Evolutionary conservation across 495 filamentous ascomycete genomes (phyloP).

Genomic region (Apiosordaria backusii): DNA sequence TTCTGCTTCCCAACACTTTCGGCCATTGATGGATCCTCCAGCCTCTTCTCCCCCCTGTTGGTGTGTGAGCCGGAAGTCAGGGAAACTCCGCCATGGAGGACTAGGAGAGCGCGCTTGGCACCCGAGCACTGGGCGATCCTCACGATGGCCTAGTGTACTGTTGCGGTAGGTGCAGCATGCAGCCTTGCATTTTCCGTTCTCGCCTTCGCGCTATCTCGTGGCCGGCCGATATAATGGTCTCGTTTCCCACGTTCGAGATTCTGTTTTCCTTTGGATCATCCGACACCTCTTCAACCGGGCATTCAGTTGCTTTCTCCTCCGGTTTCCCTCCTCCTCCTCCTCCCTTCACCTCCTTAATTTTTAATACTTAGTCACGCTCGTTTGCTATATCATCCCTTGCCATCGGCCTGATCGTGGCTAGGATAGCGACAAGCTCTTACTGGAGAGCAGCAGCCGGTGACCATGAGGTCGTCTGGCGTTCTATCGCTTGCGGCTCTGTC

Average conservation of each 20-base stretch:
- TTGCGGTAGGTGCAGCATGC: slow-evolving; percentile 11
- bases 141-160: slow-evolving; percentile 11
- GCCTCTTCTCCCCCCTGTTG: slow-evolving; percentile 2
- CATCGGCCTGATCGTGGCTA: not conserved
- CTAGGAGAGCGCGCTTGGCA: slow-evolving; percentile 10
- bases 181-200: slow-evolving; percentile 13
- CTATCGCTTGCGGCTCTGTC: slow-evolving; percentile 20
- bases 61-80: not conserved
- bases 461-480: slow-evolving; percentile 21
- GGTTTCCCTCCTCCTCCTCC: not conserved
- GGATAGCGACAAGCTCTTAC: not conserved
- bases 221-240: slow-evolving; percentile 3
- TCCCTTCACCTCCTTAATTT: not conserved
- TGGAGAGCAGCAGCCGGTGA: not conserved
- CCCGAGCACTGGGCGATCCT: slow-evolving; percentile 12
- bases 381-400: not conserved
- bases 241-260: not conserved
- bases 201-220: not conserved
- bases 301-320: not conserved
- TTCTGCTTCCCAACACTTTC: not conserved
- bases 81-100: not conserved
- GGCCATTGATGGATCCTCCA: not conserved
- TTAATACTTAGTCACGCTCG: not conserved
- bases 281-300: not conserved
- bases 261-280: not conserved